Evolutionary conservation across 2,329 filamentous ascomycete species (phyloP).

Genomic region (Leptographium flavum): DNA sequence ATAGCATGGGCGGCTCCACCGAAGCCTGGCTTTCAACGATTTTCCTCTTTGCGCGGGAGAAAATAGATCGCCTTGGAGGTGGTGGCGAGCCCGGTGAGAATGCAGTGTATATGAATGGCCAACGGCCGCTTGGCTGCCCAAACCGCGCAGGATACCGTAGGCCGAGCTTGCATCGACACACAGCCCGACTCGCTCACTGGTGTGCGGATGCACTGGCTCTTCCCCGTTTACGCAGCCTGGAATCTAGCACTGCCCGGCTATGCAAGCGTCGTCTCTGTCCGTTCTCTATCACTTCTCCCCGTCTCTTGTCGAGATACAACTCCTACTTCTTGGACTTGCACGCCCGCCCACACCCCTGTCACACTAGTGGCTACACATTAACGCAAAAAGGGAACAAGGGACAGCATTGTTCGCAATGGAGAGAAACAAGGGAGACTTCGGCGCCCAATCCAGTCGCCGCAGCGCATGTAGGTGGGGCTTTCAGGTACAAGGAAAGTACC

Average conservation of each 20-base stretch:
- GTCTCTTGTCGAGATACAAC: not conserved
- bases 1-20: not conserved
- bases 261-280: too few species aligned
- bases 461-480: conserved; percentile 3
- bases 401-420: not conserved
- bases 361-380: conserved; percentile 5
- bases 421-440: not conserved
- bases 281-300: not conserved
- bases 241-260: too few species aligned
- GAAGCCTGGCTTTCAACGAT: not conserved
- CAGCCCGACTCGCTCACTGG: too few species aligned
- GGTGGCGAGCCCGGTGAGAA: too few species aligned
- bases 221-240: too few species aligned
- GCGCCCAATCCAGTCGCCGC: conserved; percentile 4
- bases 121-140: too few species aligned
- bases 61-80: too few species aligned
- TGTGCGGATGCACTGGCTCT: too few species aligned
- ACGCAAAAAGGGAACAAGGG: conserved; percentile 5
- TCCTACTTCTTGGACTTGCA: not conserved
- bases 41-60: not conserved
- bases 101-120: too few species aligned
- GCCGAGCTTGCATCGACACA: not conserved
- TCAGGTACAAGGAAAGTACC: not conserved
- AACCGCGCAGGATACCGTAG: too few species aligned
- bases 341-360: conserved; percentile 1